Evolutionary conservation across 441 rosid species (phyloP), one percentile per base, ranked within the genome.

Genomic region (Pelargonium citronellum): DNA sequence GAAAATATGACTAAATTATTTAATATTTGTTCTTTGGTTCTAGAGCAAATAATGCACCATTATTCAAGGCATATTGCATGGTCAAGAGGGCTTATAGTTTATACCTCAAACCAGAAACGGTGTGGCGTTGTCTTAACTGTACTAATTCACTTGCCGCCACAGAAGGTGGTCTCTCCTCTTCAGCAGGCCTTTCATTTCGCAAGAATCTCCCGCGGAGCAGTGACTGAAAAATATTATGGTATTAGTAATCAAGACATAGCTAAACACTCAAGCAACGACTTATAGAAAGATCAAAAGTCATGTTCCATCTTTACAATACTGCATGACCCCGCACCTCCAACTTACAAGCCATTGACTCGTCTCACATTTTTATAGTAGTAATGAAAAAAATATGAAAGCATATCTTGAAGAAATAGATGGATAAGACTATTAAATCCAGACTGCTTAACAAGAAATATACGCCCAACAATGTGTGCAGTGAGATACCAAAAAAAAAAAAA

Each of bases 101-200:
- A 73, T 83, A 91, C 99, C 99, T 91, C 78, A 94, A 82, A 71
- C 97, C 97, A 69, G 97, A 91, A 71, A 94, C 97, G 30, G 96
- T 87, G 75, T 90, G 91, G 6, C 92, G 84, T 74, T 87, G 95
- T 80, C 97, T 89, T 72, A 94, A 81, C 83, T 89, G 97, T 79
- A 84, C 87, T 77, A 94, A 82, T 83, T 94, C 97, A 79, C 84
- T 74, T 17, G 97, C 87, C 51, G 96, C 99, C 76, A 78, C 75
- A 67, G 99, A 90, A 71, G 92, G 88, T 7, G 87, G 85, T 77
- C 99, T 89, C 81, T 87, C 96, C 43, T 79, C 90, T 79, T 87
- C 94, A 63, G 75, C 87, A 37, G 91, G 83, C 79, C 87, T 87
- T 85, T 94, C 99, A 77, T 86, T 88, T 67, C 99, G 82, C 80